A percentile compares a stretch with the other conserved stretches of the same genome.
These are phyloP conservation scores for Aspergillus saccharolyticus DNA, from an alignment of 495 filamentous ascomycete species.

Conservation along the genomic window DNA sequence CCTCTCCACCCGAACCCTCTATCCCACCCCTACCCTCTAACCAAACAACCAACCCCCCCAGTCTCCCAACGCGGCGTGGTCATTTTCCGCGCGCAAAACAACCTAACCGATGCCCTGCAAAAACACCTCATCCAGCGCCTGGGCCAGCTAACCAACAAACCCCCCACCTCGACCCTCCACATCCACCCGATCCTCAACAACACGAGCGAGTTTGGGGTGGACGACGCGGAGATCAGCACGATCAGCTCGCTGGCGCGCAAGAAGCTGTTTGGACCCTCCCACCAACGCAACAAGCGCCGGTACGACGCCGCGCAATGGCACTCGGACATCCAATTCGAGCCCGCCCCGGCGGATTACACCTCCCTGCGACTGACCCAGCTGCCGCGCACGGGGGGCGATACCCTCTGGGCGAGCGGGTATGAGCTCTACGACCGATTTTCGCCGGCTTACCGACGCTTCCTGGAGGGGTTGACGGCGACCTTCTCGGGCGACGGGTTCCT, in stretches of 20 bases:
- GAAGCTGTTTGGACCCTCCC: conserved; percentile 31
- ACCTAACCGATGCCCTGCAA: conserved; percentile 52
- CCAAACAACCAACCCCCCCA: conserved; percentile 19
- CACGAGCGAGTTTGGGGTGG: conserved; percentile 35
- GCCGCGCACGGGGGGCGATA: conserved; percentile 63
- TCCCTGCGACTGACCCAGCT: conserved; percentile 49
- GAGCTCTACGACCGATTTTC: conserved; percentile 76
- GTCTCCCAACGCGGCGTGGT: conserved; percentile 71
- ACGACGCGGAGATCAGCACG: conserved; percentile 61
- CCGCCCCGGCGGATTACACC: conserved; percentile 54
- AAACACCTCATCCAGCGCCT: conserved; percentile 58
- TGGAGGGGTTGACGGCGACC: conserved; percentile 64
- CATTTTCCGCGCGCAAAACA: conserved; percentile 65
- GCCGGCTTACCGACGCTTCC: conserved; percentile 50
- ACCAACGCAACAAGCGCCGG: conserved; percentile 8
- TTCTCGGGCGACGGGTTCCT: conserved; percentile 60
- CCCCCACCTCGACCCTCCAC: conserved; percentile 51
- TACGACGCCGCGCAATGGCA: conserved; percentile 42
- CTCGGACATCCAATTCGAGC: conserved; percentile 60
- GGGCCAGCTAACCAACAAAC: conserved; percentile 55
- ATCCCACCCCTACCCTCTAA: no score
- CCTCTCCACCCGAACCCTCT: conserved; percentile 4
- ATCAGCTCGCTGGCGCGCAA: conserved; percentile 55
- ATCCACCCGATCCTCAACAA: conserved; percentile 62
- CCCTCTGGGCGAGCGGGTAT: conserved; percentile 72